phyloP scores from a whole-genome alignment of 129 eudicot genomes.

The Lonicera japonica region DNA sequence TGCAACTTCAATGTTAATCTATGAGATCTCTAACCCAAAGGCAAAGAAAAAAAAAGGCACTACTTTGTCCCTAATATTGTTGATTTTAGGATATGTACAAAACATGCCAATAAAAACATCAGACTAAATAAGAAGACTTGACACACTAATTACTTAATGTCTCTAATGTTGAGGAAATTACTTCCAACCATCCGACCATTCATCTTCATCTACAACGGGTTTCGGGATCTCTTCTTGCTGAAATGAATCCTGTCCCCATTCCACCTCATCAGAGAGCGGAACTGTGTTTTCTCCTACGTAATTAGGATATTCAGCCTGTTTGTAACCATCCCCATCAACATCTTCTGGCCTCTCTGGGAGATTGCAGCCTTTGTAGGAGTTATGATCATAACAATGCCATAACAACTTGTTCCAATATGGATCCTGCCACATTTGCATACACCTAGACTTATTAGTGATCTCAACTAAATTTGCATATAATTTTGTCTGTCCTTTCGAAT shows the following conservation, averaged over 20 bases:
- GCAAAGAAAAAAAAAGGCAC: not conserved
- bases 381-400: conserved; percentile 70
- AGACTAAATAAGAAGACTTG: not conserved
- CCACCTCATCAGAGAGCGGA: conserved; percentile 10
- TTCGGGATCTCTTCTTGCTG: conserved; percentile 8
- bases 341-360: conserved; percentile 41
- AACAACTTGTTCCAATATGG: conserved; percentile 56
- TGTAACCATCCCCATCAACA: conserved; percentile 2
- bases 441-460: not conserved
- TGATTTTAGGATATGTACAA: not conserved
- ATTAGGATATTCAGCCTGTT: conserved; percentile 5
- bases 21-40: not conserved
- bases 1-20: not conserved
- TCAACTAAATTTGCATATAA: not conserved
- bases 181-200: conserved; percentile 44
- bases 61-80: not conserved
- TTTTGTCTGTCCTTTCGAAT: no score
- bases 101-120: not conserved
- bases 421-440: conserved; percentile 47
- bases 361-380: conserved; percentile 58
- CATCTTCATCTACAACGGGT: conserved; percentile 29
- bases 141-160: not conserved
- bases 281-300: conserved; percentile 4
- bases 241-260: conserved; percentile 2
- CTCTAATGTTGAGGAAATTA: conserved; percentile 3